Evolutionary conservation across 306 rosid species (phyloP).

Genomic region (peach (Prunus persica)): DNA sequence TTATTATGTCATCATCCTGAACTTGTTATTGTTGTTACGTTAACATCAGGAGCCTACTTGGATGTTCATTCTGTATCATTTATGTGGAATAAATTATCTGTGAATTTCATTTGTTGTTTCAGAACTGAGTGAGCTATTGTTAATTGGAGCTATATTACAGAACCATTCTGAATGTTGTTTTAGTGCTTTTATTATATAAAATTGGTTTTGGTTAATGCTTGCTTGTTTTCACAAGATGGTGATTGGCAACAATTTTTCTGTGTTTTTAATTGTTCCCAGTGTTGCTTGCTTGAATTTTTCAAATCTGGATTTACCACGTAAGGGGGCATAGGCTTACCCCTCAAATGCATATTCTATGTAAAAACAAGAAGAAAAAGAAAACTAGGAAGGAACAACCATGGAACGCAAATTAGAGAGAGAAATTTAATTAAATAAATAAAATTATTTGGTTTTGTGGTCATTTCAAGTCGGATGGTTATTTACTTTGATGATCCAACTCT

Average conservation of each 20-base stretch:
- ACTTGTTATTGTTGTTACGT: constrained; percentile 10
- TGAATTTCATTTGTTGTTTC: not conserved
- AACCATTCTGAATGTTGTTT: not conserved
- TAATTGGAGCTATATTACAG: not conserved
- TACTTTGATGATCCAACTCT: not conserved
- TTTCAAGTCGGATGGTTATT: not conserved
- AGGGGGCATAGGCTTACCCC: not conserved
- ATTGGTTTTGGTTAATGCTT: not conserved
- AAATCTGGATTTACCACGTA: not conserved
- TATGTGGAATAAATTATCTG: constrained; percentile 29
- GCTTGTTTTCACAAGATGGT: not conserved
- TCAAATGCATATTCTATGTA: not conserved
- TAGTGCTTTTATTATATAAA: not conserved
- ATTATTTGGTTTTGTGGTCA: too few relatives aligned
- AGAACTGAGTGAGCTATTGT: not conserved
- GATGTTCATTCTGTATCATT: constrained; percentile 31
- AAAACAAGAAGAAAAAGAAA: not conserved
- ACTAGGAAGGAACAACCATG: not conserved
- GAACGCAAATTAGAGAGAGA: not conserved
- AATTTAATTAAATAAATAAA: not conserved
- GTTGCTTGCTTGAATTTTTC: too few relatives aligned
- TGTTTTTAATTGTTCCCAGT: too few relatives aligned
- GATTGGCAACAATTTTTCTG: not conserved
- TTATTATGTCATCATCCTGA: constrained; percentile 15
- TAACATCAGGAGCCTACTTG: constrained; percentile 17